These are phyloP conservation scores for Aspergillus novofumigatus DNA, from an alignment of 2,329 filamentous ascomycete species.

Conservation along the genomic window DNA sequence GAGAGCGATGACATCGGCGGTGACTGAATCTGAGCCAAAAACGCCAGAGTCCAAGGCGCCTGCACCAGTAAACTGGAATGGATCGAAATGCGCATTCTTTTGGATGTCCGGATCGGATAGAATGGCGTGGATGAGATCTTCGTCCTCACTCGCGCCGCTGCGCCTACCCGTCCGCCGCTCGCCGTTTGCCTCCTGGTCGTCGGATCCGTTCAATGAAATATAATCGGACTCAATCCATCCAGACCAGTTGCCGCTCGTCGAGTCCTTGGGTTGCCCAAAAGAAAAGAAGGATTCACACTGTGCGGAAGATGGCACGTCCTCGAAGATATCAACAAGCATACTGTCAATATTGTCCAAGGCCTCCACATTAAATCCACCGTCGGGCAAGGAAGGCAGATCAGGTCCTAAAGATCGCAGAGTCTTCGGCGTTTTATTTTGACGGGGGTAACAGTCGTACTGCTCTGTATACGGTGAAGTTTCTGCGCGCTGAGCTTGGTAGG, in stretches of 20 bases:
- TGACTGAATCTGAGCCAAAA: slow-evolving; percentile 33
- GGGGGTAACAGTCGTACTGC: slow-evolving; percentile 17
- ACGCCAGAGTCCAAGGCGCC: slow-evolving; percentile 33
- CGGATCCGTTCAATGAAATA: slow-evolving; percentile 28
- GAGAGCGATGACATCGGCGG: slow-evolving; percentile 19
- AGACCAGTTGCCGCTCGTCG: slow-evolving; percentile 27
- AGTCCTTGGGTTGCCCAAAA: slow-evolving; percentile 23
- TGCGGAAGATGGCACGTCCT: slow-evolving; percentile 22
- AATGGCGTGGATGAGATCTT: slow-evolving; percentile 34
- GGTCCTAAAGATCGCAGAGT: slow-evolving; percentile 18
- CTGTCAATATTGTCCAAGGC: slow-evolving; percentile 30
- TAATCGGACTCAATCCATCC: slow-evolving; percentile 37
- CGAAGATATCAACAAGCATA: slow-evolving; percentile 38
- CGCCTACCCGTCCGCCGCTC: not conserved
- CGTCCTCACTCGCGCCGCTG: slow-evolving; percentile 15
- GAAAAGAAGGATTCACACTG: slow-evolving; percentile 26
- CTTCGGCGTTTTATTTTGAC: slow-evolving; percentile 22
- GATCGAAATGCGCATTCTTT: slow-evolving; percentile 27
- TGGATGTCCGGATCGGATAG: slow-evolving; percentile 31
- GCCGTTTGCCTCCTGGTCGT: slow-evolving; percentile 17
- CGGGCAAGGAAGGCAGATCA: slow-evolving; percentile 17
- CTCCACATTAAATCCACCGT: slow-evolving; percentile 22
- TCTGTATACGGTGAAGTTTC: slow-evolving; percentile 32
- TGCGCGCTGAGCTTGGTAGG: slow-evolving; percentile 32
- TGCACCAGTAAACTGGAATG: slow-evolving; percentile 28